Evolutionary conservation across 2,329 filamentous ascomycete genomes (phyloP), one percentile per base, ranked within the genome.

Genomic region (Plenodomus lindquistii): DNA sequence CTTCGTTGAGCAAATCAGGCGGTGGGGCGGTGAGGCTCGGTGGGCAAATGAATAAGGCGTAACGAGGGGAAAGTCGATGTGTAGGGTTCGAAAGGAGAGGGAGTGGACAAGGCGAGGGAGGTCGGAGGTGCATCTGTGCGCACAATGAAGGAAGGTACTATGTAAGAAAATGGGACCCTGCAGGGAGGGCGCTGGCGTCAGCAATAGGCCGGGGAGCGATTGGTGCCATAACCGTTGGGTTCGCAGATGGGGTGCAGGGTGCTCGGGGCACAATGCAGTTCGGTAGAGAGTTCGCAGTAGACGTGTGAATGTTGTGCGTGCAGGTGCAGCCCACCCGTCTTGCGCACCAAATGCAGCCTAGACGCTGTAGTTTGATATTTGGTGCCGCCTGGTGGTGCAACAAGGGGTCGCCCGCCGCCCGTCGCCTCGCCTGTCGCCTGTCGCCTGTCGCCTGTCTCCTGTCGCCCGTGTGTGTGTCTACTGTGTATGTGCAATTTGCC

Each of bases 311-410:
- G 27, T 31, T 31, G 27, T 31, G 27, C 27, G 15, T 20, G 8
- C 16, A 20, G 35, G 13, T 37, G 35, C 38, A 29, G 18, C 18
- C 24, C 41, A 37, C 35, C 41, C 40, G 40, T 37, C 40, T 36
- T 43, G 29, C 34, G 6, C 34, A 18, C 17, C 34, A 36, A 36
- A 36, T 5, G 22, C 29, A 13, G 31, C 9, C 19, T 36, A 43
- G 40, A 36, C 34, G 15, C 15, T 18, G 5, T 6, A 18, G 34
- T 36, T 18, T 6, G 22, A 10, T 10, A 15, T 31, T 15, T 31
- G 9, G 27, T 31, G 27, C 27, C 27, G 27, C 27, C 11, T 15
- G 6, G 4, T 31, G 27, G 27, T 31, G 27, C 27, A 31, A 15
- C 27, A 7, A 31, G 27, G 27, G 27, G 22, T n/a, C n/a, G n/a